A percentile compares a stretch with the other conserved stretches of the same genome.
Evolutionary conservation across 2,329 filamentous ascomycete species (phyloP).

Genomic region (Pseudogymnoascus sp.): DNA sequence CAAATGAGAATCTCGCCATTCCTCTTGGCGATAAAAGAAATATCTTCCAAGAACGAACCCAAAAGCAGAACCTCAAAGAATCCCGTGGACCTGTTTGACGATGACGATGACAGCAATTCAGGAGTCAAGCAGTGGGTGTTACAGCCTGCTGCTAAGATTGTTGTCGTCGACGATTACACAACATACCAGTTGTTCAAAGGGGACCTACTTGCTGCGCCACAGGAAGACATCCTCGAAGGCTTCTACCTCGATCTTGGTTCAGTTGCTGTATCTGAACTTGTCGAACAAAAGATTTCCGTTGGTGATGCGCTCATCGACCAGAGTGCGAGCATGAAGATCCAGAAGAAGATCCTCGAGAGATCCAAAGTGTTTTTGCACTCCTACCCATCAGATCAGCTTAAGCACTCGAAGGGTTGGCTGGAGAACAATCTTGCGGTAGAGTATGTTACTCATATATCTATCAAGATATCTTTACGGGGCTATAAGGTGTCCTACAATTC

Average conservation of each 20-base stretch:
- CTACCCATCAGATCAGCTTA: constrained; percentile 62
- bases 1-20: constrained; percentile 70
- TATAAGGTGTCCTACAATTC: constrained; percentile 63
- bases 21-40: constrained; percentile 75
- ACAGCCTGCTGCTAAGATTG: constrained; percentile 61
- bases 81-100: constrained; percentile 18
- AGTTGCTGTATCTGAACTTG: constrained; percentile 64
- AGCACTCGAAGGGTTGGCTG: constrained; percentile 83
- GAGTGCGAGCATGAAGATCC: constrained; percentile 58
- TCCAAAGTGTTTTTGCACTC: constrained; percentile 85
- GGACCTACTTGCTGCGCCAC: constrained; percentile 74
- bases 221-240: constrained; percentile 77
- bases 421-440: constrained; percentile 75
- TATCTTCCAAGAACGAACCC: constrained; percentile 30
- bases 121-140: constrained; percentile 55
- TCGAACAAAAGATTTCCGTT: constrained; percentile 70
- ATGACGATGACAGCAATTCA: constrained; percentile 40
- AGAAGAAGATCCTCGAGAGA: constrained; percentile 78
- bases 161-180: constrained; percentile 80
- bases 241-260: constrained; percentile 82
- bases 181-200: constrained; percentile 85
- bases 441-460: constrained; percentile 68
- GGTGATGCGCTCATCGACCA: constrained; percentile 56
- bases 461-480: constrained; percentile 68
- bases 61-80: constrained; percentile 17